Evolutionary conservation across 768 basidiomycete species (phyloP), one percentile per base, ranked within the genome.

Genomic region (Gymnopilus dilepis): DNA sequence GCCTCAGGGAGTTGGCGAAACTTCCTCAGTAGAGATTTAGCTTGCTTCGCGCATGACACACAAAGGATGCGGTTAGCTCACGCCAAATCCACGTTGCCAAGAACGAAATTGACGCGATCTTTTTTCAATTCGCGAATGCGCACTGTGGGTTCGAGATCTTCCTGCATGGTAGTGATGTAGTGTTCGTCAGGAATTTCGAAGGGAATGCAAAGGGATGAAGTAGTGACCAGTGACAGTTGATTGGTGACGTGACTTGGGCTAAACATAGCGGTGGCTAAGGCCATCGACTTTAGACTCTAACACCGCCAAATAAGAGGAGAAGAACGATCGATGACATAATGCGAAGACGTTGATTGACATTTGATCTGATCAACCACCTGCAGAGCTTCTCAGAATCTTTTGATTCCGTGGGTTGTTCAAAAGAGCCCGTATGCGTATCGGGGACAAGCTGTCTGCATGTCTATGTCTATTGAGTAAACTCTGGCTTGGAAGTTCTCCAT

Each of bases 21-120:
- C 95, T 95, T 43, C 41, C 58, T 30, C 47, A n/a, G 40, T 62
- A 41, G 38, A 64, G 42, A 41, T 48, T 60, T 51, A 61, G 61
- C 65, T 42, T 15, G 43, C 28, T 24, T 43, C 31, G 28, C 50
- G 47, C 28, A 28, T 31, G n/a, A 33, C 53, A 52, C 19, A 26
- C 50, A 34, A 26, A 51, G 24, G 38, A 41, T 34, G 33, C 50
- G 42, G 42, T 40, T 45, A 71, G 64, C 94, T 75, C 74, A 97
- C 95, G 92, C 93, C 71, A 98, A 84, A 77, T 99, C 96, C 37
- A 98, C 96, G 84, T 97, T 97, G 73, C 94, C 91, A 11, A 99
- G 80, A 12, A 96, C 89, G 69, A 99, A 99, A 70, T 94, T 91
- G 63, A 95, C 94, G 61, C 86, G 82, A 70, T 97, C 93, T 70